These are phyloP conservation scores for Blastobotrys chiropterorum DNA, from an alignment of 805 yeast species.

Conservation along the genomic window DNA sequence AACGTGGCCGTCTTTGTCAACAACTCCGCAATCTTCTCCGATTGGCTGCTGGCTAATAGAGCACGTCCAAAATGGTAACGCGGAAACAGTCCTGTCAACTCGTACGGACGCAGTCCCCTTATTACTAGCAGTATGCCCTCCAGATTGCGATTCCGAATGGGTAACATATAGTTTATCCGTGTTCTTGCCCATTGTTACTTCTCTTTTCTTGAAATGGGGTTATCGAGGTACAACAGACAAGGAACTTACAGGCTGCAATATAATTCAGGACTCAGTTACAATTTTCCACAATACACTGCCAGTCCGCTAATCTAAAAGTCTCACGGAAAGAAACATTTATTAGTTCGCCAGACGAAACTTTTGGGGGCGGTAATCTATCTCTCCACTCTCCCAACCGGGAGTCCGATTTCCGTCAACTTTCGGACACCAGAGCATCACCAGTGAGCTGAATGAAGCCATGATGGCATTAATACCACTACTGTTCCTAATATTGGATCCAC, in stretches of 20 bases:
- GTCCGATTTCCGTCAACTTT: too few species aligned
- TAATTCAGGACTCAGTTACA: too few species aligned
- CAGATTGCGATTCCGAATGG: conserved; percentile 31
- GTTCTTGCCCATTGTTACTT: conserved; percentile 30
- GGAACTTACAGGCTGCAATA: too few species aligned
- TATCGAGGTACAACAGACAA: too few species aligned
- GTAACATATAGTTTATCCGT: conserved; percentile 33
- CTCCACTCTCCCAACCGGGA: not conserved
- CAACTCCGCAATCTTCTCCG: conserved; percentile 21
- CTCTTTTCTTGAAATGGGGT: too few species aligned
- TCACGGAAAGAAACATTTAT: too few species aligned
- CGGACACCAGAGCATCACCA: too few species aligned
- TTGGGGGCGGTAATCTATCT: not conserved
- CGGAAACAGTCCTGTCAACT: conserved; percentile 6
- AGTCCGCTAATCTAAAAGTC: too few species aligned
- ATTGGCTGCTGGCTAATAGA: conserved; percentile 29
- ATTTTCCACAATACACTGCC: too few species aligned
- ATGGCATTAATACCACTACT: not conserved
- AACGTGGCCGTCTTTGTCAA: conserved; percentile 28
- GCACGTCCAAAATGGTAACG: conserved; percentile 31
- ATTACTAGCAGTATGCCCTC: conserved; percentile 26
- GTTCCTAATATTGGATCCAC: not conserved
- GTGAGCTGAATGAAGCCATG: not conserved
- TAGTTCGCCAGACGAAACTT: too few species aligned
- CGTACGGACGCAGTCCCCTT: conserved; percentile 16